phyloP scores from a whole-genome alignment of 768 basidiomycete species.

The Phylloporus scabripes region DNA sequence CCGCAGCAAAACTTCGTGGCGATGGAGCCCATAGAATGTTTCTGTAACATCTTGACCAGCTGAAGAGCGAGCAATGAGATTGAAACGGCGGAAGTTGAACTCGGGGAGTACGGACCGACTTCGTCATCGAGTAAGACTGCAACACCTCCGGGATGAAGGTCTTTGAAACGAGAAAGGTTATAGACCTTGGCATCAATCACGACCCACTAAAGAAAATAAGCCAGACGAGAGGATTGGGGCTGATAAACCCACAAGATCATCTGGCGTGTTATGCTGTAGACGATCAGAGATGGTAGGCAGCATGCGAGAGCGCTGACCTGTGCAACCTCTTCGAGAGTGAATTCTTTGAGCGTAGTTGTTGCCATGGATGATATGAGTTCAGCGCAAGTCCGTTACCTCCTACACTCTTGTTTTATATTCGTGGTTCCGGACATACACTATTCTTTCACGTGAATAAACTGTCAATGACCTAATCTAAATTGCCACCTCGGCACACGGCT shows the following conservation, averaged over 20 bases:
- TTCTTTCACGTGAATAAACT: conserved; percentile 12
- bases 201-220: conserved; percentile 54
- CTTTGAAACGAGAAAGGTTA: conserved; percentile 74
- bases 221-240: not conserved
- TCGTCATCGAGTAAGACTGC: conserved; percentile 73
- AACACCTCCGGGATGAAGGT: conserved; percentile 78
- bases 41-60: conserved; percentile 87
- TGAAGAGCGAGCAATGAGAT: conserved; percentile 20
- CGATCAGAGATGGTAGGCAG: not conserved
- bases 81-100: not conserved
- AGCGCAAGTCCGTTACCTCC: not conserved
- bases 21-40: conserved; percentile 84
- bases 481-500: not conserved
- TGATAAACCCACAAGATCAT: conserved; percentile 55
- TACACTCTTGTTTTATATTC: conserved; percentile 2
- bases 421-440: conserved; percentile 1
- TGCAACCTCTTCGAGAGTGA: conserved; percentile 55
- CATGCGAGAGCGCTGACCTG: conserved; percentile 32
- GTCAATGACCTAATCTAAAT: not conserved
- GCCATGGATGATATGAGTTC: conserved; percentile 15
- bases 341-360: conserved; percentile 36
- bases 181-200: conserved; percentile 81
- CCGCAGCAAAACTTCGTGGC: conserved; percentile 72
- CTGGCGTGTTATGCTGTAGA: conserved; percentile 64
- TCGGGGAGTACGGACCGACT: conserved; percentile 49